Evolutionary conservation across 2,329 filamentous ascomycete genomes (phyloP), one percentile per base, ranked within the genome.

Genomic region (Trichoderma sp.): DNA sequence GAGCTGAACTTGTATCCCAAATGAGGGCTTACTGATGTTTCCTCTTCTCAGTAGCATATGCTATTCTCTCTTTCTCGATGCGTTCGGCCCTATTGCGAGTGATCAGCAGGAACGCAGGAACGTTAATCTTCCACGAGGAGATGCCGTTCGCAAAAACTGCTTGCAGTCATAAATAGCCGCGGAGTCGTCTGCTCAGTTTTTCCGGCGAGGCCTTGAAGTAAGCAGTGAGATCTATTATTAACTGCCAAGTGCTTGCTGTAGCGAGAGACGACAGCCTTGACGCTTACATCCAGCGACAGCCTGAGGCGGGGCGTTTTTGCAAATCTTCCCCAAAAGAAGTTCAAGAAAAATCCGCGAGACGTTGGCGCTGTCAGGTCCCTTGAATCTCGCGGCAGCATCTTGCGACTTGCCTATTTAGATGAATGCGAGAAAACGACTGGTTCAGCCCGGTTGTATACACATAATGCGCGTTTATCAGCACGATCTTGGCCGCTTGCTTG

Each of bases 391-490:
- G 2, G 16, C 11, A 56, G 53, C 13, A 5, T 43, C 31, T 27
- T 40, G 31, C 56, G 16, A 59, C 56, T 40, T 59, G 19, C 57
- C 57, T 59, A 43, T 40, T 40, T 40, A 43, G 31, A 59, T 33
- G 19, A 21, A 59, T 59, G 16, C 33, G 24, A 40, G 21, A 14
- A 19, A 19, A 6, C 5, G 14, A 27, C 14, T 29, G 27, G 31
- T 2, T n/a, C 24, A 56, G 53, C 53, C 3, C 53, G 16, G 16
- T 56, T n/a, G 14, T 7, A 19, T 40, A 19, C 2, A 13, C 37
- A 40, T 16, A 19, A 16, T 13, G 14, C 19, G 37, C 37, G 16
- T 29, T 31, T 29, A 31, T 21, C 55, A 58, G 33, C 24, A 14
- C 11, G 13, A 53, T 27, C n/a, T 53, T 21, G 13, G 14, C 10